These are phyloP conservation scores for Saturnispora hagleri DNA, from an alignment of 805 yeast species.

Conservation along the genomic window DNA sequence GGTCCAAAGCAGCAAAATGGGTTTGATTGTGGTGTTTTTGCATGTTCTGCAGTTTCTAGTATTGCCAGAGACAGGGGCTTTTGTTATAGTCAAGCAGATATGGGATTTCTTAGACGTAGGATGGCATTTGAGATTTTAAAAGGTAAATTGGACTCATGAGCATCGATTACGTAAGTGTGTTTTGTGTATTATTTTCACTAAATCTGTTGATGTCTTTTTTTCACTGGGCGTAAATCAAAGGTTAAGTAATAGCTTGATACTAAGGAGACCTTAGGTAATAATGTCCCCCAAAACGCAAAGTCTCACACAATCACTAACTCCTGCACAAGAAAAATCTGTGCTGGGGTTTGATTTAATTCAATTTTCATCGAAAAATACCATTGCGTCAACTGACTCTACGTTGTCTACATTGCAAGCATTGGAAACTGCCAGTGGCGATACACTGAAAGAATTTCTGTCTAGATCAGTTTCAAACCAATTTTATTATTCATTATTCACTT, in stretches of 20 bases:
- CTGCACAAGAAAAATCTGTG: slow-evolving; percentile 11
- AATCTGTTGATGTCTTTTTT: background rate
- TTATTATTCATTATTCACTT: slow-evolving; percentile 1
- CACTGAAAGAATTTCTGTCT: background rate
- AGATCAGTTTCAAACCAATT: slow-evolving; percentile 4
- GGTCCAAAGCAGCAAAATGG: slow-evolving; percentile 87
- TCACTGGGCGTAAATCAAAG: background rate
- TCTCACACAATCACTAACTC: slow-evolving; percentile 6
- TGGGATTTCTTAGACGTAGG: slow-evolving; percentile 52
- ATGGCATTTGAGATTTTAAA: slow-evolving; percentile 55
- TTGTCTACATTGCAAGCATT: slow-evolving; percentile 2
- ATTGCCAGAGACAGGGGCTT: slow-evolving; percentile 43
- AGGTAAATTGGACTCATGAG: slow-evolving; percentile 10
- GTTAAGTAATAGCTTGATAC: background rate
- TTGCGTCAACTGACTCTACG: slow-evolving; percentile 7
- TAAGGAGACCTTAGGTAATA: background rate
- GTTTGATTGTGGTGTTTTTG: slow-evolving; percentile 89
- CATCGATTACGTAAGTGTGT: background rate
- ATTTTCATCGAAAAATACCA: background rate
- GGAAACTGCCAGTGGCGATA: background rate
- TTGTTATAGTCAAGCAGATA: slow-evolving; percentile 57
- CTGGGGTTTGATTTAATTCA: slow-evolving; percentile 7
- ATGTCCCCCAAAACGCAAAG: background rate
- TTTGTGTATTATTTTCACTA: background rate
- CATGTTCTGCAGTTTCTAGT: slow-evolving; percentile 67